These are phyloP conservation scores for Coniochaeta sp. DNA, from an alignment of 2,329 filamentous ascomycete species.

Conservation along the genomic window DNA sequence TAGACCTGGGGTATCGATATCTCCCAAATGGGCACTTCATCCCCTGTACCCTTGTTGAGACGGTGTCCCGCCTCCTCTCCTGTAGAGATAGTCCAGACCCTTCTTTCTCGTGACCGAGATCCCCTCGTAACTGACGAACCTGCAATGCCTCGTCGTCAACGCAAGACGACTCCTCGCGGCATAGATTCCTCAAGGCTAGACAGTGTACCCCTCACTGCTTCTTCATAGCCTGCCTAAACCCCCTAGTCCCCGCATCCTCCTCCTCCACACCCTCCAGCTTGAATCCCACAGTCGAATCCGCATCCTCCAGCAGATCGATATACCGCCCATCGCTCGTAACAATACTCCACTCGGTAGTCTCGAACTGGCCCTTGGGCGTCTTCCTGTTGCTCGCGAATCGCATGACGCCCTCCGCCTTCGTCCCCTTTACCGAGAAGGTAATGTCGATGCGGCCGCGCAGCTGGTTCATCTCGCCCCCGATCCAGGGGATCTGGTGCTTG, in stretches of 20 bases:
- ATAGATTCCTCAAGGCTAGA: no score
- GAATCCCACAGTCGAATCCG: slow-evolving; percentile 57
- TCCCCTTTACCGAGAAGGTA: slow-evolving; percentile 78
- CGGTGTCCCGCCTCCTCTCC: no score
- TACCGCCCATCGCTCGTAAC: slow-evolving; percentile 52
- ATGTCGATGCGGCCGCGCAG: slow-evolving; percentile 88
- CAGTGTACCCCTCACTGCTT: slow-evolving; percentile 18
- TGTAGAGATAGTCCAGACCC: neutral
- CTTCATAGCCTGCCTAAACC: slow-evolving; percentile 43
- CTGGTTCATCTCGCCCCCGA: slow-evolving; percentile 84
- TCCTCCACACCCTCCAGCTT: slow-evolving; percentile 12
- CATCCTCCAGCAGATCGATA: slow-evolving; percentile 68
- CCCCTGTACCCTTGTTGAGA: neutral
- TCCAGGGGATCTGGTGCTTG: slow-evolving; percentile 72
- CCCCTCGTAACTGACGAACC: no score
- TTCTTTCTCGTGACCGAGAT: neutral
- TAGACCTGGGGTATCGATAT: neutral
- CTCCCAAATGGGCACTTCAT: neutral
- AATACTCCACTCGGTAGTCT: slow-evolving; percentile 87
- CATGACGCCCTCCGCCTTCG: slow-evolving; percentile 63
- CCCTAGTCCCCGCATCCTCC: slow-evolving; percentile 26
- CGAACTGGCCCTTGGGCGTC: slow-evolving; percentile 57
- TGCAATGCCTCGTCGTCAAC: no score
- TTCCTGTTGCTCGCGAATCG: slow-evolving; percentile 71
- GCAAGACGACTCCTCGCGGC: no score